Evolutionary conservation across 1,139 yeast genomes (phyloP).

Genomic region (Yamadazyma blattariae): DNA sequence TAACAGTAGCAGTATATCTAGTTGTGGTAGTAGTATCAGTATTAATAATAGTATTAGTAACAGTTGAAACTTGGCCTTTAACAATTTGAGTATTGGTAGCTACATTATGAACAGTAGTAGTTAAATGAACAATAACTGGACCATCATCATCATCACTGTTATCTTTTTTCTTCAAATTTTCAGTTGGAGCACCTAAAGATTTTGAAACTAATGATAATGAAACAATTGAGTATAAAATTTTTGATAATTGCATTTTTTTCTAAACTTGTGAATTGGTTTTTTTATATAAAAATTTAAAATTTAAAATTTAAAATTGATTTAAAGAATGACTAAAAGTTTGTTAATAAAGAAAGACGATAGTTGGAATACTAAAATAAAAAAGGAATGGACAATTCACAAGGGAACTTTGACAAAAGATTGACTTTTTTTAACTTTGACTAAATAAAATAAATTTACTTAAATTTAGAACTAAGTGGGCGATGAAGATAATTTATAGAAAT

Average conservation of each 20-base stretch:
- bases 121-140: conserved; percentile 33
- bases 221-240: conserved; percentile 20
- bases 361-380: conserved; percentile 6
- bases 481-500: background rate
- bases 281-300: no score
- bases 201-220: conserved; percentile 19
- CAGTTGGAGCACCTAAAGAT: conserved; percentile 29
- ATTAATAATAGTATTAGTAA: conserved; percentile 27
- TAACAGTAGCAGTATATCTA: conserved; percentile 45
- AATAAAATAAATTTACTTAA: conserved; percentile 1
- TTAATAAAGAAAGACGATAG: conserved; percentile 15
- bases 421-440: conserved; percentile 1
- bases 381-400: conserved; percentile 8
- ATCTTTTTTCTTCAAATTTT: conserved; percentile 19
- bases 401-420: conserved; percentile 3
- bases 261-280: no score
- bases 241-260: conserved; percentile 31
- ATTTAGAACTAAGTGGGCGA: background rate
- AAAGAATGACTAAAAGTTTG: conserved; percentile 24
- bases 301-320: conserved; percentile 4
- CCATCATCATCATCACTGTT: conserved; percentile 27
- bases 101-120: conserved; percentile 34
- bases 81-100: conserved; percentile 35
- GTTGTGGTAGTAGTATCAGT: conserved; percentile 40
- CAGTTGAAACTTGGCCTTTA: conserved; percentile 28